Conservation (phyloP, 768 basidiomycete species). For the Mycena indigotica region DNA sequence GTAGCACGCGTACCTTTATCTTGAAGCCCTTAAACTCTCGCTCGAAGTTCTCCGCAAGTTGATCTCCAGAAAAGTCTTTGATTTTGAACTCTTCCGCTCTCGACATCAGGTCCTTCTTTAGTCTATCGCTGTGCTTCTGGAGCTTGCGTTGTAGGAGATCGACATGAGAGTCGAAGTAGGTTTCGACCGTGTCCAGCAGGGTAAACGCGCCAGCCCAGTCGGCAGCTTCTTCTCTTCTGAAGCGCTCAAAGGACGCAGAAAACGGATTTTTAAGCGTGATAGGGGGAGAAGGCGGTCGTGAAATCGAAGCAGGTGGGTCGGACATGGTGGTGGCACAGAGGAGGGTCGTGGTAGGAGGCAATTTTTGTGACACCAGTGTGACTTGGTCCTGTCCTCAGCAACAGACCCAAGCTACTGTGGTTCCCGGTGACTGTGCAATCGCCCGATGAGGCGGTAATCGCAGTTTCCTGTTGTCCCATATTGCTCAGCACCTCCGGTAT, state of each 20-base stretch:
- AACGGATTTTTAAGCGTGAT: constrained; percentile 54
- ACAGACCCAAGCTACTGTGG: neutral
- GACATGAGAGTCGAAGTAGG: constrained; percentile 90
- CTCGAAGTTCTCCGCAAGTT: constrained; percentile 77
- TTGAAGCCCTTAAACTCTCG: constrained; percentile 86
- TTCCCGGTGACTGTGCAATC: too few species aligned
- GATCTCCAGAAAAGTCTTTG: constrained; percentile 62
- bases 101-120: constrained; percentile 58
- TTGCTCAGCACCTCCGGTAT: too few species aligned
- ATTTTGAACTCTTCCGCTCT: constrained; percentile 83
- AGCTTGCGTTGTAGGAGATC: constrained; percentile 82
- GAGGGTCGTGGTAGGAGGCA: neutral
- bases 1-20: constrained; percentile 59
- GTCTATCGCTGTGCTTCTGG: constrained; percentile 75
- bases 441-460: too few species aligned
- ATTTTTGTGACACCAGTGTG: neutral
- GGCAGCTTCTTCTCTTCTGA: constrained; percentile 70
- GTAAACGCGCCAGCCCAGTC: constrained; percentile 86
- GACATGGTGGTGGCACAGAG: neutral
- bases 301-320: neutral
- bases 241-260: constrained; percentile 71
- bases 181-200: constrained; percentile 89
- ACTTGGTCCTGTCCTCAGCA: neutral
- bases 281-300: constrained; percentile 47
- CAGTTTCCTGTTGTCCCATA: too few species aligned